Evolutionary conservation across 148 eudicot species (phyloP).

Genomic region (Heliamphora exappendiculata): DNA sequence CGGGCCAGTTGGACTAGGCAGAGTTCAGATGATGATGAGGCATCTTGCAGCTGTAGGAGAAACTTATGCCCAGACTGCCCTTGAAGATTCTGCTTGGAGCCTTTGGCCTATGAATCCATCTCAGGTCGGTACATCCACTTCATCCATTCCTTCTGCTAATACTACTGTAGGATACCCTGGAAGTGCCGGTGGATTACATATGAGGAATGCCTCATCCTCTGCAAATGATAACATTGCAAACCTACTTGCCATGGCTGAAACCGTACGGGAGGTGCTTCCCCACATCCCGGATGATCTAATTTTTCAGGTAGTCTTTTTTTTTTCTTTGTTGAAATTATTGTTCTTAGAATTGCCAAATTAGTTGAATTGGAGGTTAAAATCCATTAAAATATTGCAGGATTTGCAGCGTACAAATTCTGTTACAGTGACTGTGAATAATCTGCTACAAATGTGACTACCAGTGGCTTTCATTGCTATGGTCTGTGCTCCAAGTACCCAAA

Average conservation of each 20-base stretch:
- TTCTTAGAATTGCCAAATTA: background rate
- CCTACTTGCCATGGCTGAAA: slow-evolving; percentile 91
- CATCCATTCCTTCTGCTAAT: slow-evolving; percentile 39
- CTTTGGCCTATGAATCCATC: slow-evolving; percentile 75
- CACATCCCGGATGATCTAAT: slow-evolving; percentile 90
- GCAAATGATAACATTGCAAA: slow-evolving; percentile 54
- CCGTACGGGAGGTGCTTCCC: slow-evolving; percentile 95
- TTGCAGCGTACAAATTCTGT: slow-evolving; percentile 87
- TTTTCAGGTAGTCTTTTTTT: slow-evolving; percentile 62
- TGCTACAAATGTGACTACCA: slow-evolving; percentile 70
- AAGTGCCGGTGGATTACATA: slow-evolving; percentile 34
- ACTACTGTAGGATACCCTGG: slow-evolving; percentile 33
- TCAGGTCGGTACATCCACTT: slow-evolving; percentile 64
- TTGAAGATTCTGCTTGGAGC: slow-evolving; percentile 83
- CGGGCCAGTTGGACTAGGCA: slow-evolving; percentile 55
- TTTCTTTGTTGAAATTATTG: background rate
- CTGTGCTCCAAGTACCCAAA: slow-evolving; percentile 4
- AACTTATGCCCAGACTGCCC: slow-evolving; percentile 80
- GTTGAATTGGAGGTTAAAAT: background rate
- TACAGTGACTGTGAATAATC: slow-evolving; percentile 88
- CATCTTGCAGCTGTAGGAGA: slow-evolving; percentile 96
- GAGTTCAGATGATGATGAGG: slow-evolving; percentile 97
- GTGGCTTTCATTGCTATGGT: background rate
- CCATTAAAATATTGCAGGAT: slow-evolving; percentile 46
- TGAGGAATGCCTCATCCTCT: slow-evolving; percentile 47